Conservation (phyloP, 306 rosid species). For the Mimosa pudica region DNA sequence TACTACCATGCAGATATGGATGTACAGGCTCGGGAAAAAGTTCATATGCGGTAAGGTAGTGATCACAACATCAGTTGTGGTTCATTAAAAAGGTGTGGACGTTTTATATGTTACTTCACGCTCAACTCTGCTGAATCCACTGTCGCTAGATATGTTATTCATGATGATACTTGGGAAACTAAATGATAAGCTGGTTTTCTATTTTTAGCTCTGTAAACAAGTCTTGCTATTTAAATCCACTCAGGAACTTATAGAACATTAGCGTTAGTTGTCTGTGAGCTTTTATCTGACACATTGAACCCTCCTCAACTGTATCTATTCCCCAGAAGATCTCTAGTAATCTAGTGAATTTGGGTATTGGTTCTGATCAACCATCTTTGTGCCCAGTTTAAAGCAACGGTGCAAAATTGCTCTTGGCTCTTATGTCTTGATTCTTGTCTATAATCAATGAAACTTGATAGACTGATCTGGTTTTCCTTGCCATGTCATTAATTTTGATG, state of each 20-base stretch:
- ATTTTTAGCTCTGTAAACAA: neutral
- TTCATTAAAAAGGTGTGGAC: conserved; percentile 10
- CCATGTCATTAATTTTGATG: neutral
- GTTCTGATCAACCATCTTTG: conserved; percentile 28
- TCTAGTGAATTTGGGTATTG: conserved; percentile 17
- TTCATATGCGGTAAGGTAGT: conserved; percentile 77
- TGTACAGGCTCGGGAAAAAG: conserved; percentile 70
- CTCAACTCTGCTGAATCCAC: conserved; percentile 27
- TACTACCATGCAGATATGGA: conserved; percentile 97
- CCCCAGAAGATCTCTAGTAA: conserved; percentile 12
- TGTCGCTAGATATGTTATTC: conserved; percentile 18
- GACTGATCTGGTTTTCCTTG: conserved; percentile 2
- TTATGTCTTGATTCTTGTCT: conserved; percentile 14
- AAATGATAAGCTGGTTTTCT: conserved; percentile 18
- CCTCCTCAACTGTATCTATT: neutral
- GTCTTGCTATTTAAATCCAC: conserved; percentile 18
- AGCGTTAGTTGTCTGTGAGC: conserved; percentile 28
- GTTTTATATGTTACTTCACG: conserved; percentile 19
- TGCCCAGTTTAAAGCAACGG: conserved; percentile 28
- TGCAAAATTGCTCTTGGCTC: conserved; percentile 1
- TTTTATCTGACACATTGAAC: conserved; percentile 27
- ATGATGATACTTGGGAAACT: neutral
- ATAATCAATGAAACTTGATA: conserved; percentile 27
- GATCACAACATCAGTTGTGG: conserved; percentile 29
- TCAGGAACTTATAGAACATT: conserved; percentile 5